Evolutionary conservation across 352 stramenopile genomes (phyloP).

Genomic region (Globisporangium perplexum): DNA sequence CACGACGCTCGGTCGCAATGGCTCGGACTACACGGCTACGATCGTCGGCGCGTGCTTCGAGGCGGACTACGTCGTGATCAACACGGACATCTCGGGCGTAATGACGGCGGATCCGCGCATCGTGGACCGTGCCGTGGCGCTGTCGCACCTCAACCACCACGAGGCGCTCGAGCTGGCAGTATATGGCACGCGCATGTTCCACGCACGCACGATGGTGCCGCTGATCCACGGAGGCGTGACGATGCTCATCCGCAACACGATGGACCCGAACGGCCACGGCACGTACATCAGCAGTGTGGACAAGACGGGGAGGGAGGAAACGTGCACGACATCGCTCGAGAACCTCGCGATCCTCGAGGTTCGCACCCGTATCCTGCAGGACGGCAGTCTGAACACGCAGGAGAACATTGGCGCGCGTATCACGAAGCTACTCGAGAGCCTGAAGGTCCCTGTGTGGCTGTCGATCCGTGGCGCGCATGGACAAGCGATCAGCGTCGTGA

Average conservation of each 20-base stretch:
- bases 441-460: slow-evolving; percentile 71
- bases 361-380: slow-evolving; percentile 72
- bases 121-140: slow-evolving; percentile 59
- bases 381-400: slow-evolving; percentile 44
- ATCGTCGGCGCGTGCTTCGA: slow-evolving; percentile 63
- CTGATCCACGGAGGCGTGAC: slow-evolving; percentile 75
- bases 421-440: slow-evolving; percentile 56
- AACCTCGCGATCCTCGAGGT: slow-evolving; percentile 78
- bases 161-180: slow-evolving; percentile 77
- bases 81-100: slow-evolving; percentile 79
- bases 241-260: slow-evolving; percentile 84
- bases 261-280: slow-evolving; percentile 70
- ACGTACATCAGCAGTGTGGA: slow-evolving; percentile 75
- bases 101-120: slow-evolving; percentile 80
- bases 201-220: slow-evolving; percentile 80
- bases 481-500: slow-evolving; percentile 74
- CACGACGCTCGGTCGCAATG: slow-evolving; percentile 77
- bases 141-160: slow-evolving; percentile 77
- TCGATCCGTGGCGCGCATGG: slow-evolving; percentile 79
- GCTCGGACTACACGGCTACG: slow-evolving; percentile 81
- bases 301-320: slow-evolving; percentile 50
- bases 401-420: slow-evolving; percentile 74
- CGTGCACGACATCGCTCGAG: slow-evolving; percentile 79
- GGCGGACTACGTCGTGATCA: slow-evolving; percentile 82
- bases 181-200: slow-evolving; percentile 84